Conservation (phyloP, 495 filamentous ascomycete species). For the Rhypophila decipiens region DNA sequence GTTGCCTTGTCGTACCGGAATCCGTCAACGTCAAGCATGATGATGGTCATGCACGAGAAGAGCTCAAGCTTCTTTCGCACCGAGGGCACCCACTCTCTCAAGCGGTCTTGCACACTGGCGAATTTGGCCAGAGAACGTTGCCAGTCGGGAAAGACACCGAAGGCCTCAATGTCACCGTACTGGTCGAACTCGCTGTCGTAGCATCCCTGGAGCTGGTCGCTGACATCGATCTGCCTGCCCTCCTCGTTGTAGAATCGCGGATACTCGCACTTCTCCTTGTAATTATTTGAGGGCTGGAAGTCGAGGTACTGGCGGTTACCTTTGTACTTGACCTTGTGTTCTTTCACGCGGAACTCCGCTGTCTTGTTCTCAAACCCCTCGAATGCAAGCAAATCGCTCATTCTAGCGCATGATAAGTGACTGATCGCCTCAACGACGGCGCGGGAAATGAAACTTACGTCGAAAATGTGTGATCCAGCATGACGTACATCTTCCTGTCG, state of each 20-base stretch:
- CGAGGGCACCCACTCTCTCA: constrained; percentile 59
- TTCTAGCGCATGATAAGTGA: constrained; percentile 51
- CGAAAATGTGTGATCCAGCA: constrained; percentile 64
- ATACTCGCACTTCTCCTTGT: constrained; percentile 55
- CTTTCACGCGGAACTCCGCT: constrained; percentile 46
- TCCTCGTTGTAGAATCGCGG: constrained; percentile 61
- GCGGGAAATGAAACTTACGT: constrained; percentile 25
- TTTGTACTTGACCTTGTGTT: constrained; percentile 53
- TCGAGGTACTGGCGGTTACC: constrained; percentile 52
- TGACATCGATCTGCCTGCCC: constrained; percentile 46
- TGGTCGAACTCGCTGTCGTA: constrained; percentile 59
- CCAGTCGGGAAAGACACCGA: constrained; percentile 62
- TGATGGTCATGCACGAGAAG: constrained; percentile 59
- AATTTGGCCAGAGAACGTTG: constrained; percentile 61
- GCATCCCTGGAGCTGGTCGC: constrained; percentile 47
- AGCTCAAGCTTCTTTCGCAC: constrained; percentile 54
- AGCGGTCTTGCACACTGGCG: constrained; percentile 63
- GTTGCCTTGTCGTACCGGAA: constrained; percentile 63
- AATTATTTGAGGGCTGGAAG: constrained; percentile 48
- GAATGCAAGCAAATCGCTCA: constrained; percentile 62
- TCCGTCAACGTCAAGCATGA: constrained; percentile 59
- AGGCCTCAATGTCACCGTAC: constrained; percentile 61
- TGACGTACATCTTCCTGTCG: constrained; percentile 61
- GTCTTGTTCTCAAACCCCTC: constrained; percentile 56
- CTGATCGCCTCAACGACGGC: constrained; percentile 32